phyloP scores from a whole-genome alignment of 23 red algal species.

The Gracilaria caudata region DNA sequence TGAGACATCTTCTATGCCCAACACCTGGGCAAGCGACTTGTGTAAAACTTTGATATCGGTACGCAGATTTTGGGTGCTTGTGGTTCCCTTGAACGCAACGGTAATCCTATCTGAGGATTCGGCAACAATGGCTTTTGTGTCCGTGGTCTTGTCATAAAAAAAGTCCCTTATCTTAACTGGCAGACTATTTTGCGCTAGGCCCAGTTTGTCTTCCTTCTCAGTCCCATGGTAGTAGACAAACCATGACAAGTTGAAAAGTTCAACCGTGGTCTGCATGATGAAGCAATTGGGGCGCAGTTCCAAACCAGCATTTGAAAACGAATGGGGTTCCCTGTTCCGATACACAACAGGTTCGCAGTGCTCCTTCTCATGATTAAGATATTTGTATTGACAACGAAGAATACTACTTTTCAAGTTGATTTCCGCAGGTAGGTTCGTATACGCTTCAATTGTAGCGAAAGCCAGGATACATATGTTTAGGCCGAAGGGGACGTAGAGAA shows the following conservation, averaged over 20 bases:
- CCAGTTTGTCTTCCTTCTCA: conserved; percentile 35
- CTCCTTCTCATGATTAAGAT: not conserved
- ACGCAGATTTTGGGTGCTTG: conserved; percentile 62
- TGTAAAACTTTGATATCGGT: conserved; percentile 73
- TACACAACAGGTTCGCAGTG: conserved; percentile 33
- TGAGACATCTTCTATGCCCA: not conserved
- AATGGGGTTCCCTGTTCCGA: conserved; percentile 45
- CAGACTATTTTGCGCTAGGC: conserved; percentile 10
- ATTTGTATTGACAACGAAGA: conserved; percentile 1
- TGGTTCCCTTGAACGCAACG: conserved; percentile 78
- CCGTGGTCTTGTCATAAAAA: conserved; percentile 55
- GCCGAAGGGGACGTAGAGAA: conserved; percentile 41
- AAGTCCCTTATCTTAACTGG: conserved; percentile 42
- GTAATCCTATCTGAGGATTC: conserved; percentile 79
- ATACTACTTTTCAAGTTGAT: conserved; percentile 4
- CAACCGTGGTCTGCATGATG: conserved; percentile 70
- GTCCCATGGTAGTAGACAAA: conserved; percentile 84
- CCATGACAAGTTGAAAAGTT: conserved; percentile 83
- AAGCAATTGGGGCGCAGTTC: conserved; percentile 55
- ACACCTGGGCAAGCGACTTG: conserved; percentile 19
- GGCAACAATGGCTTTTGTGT: conserved; percentile 76
- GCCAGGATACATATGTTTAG: conserved; percentile 50
- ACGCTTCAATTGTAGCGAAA: conserved; percentile 63
- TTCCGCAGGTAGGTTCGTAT: conserved; percentile 68
- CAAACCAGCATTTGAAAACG: conserved; percentile 7